Evolutionary conservation across 2,329 filamentous ascomycete species (phyloP), one percentile per base, ranked within the genome.

Genomic region (Chrysoporthe austroafricana): DNA sequence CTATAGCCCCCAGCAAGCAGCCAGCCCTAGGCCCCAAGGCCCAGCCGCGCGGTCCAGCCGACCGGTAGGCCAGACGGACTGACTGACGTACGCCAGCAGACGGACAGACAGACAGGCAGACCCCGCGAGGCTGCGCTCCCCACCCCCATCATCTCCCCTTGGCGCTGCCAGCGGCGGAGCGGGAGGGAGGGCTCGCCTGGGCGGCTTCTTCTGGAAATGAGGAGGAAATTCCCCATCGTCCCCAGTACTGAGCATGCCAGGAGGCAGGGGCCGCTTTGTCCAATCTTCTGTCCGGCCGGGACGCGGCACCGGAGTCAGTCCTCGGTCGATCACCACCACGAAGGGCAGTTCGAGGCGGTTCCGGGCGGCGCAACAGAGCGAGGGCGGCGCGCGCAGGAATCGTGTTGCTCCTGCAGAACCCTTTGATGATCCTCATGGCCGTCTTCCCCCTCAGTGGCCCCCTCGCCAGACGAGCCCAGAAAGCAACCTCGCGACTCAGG

Each of bases 51-150:
- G 52, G 52, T 36, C 52, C 52, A 57, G 32, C 52, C 52, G 26
- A 34, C 36, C 52, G 52, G 52, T 26, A 57, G 13, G 26, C 32
- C 13, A 32, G 36, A 34, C 32, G 32, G 4, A 18, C 26, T 26
- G 18, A 46, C 18, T 57, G 54, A 57, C 54, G 54, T 57, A 16
- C 34, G 14, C 54, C 16, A n/a, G 14, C 32, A 39, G 34, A 36
- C 14, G 26, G 26, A 56, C 26, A 2, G 26, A 26, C 26, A 26
- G 26, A 26, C 26, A 26, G 26, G 26, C 26, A 26, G 26, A 34
- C 26, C 52, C 26, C 54, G 46, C 61, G 61, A 63, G 61, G 61
- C 61, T 63, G 44, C 43, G n/a, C 46, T 50, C 61, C 26, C 26
- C 46, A n/a, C 21, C 44, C 32, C 4, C n/a, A 13, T 21, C 44